phyloP scores from a whole-genome alignment of 768 basidiomycete genomes.

The Termitomyces sp. region DNA sequence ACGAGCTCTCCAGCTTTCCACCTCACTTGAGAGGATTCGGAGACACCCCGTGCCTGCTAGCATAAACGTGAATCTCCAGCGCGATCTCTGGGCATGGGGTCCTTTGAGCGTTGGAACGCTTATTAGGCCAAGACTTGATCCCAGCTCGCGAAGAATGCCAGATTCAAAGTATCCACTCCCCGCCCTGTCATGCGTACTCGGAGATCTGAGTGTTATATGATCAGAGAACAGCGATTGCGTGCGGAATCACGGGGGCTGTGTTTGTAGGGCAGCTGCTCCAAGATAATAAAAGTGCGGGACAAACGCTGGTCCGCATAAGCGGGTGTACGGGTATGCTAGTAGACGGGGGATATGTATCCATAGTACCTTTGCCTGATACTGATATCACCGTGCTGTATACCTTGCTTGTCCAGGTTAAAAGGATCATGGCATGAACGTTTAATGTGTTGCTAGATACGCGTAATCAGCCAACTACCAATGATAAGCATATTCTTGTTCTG shows the following conservation, averaged over 20 bases:
- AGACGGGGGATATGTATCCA: too few relatives aligned
- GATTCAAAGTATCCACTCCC: neutral
- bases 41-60: neutral
- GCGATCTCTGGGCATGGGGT: neutral
- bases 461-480: neutral
- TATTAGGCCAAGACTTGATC: neutral
- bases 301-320: neutral
- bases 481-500: neutral
- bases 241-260: neutral
- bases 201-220: neutral
- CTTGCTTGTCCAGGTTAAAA: too few relatives aligned
- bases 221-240: neutral
- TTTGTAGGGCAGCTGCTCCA: too few relatives aligned
- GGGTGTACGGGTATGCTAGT: too few relatives aligned
- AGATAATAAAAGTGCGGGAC: neutral
- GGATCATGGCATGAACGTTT: neutral
- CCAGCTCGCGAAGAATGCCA: neutral
- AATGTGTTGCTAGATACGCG: neutral
- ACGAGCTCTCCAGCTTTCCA: too few relatives aligned
- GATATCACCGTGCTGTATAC: too few relatives aligned
- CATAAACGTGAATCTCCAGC: neutral
- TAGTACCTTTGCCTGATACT: too few relatives aligned
- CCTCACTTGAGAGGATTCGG: neutral
- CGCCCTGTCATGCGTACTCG: neutral
- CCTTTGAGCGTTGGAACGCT: neutral